Evolutionary conservation across 805 yeast species (phyloP).

Genomic region (Gaillardinia entomophila): DNA sequence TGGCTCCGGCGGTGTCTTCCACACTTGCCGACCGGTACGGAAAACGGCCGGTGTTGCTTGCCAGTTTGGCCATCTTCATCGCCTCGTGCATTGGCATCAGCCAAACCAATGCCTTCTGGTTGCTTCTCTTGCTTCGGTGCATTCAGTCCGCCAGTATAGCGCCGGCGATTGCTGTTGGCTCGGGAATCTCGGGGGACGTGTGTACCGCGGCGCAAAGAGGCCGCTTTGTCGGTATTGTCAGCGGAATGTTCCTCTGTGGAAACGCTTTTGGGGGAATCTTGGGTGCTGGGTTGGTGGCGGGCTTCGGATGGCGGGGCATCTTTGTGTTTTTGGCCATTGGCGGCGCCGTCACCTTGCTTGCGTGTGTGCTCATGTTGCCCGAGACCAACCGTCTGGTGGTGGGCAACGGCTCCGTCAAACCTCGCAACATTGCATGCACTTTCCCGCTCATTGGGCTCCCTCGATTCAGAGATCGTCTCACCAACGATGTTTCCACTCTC

Average conservation of each 20-base stretch:
- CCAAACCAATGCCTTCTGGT: constrained; percentile 48
- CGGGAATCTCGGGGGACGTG: constrained; percentile 72
- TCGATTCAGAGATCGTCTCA: constrained; percentile 4
- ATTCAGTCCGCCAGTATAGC: constrained; percentile 76
- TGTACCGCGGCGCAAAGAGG: constrained; percentile 66
- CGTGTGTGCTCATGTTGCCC: constrained; percentile 43
- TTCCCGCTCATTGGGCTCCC: constrained; percentile 1
- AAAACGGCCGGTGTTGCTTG: constrained; percentile 59
- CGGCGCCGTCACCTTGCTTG: constrained; percentile 39
- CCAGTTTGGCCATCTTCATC: constrained; percentile 50
- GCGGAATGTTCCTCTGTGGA: constrained; percentile 65
- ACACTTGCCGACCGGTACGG: constrained; percentile 67
- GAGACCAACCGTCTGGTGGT: constrained; percentile 71
- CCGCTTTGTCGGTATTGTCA: constrained; percentile 55
- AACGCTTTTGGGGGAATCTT: constrained; percentile 78
- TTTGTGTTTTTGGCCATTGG: constrained; percentile 72
- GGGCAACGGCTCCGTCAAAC: constrained; percentile 67
- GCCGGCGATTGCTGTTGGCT: constrained; percentile 63
- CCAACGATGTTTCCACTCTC: constrained; percentile 6
- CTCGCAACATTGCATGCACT: constrained; percentile 16
- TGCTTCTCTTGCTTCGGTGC: constrained; percentile 61
- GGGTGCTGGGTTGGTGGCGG: constrained; percentile 36
- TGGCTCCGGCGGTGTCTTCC: constrained; percentile 66
- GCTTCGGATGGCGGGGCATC: constrained; percentile 62
- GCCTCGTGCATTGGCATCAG: constrained; percentile 67